Evolutionary conservation across 192 early-diverging fungal genomes (phyloP).

Genomic region (Cetraspora pellucida): DNA sequence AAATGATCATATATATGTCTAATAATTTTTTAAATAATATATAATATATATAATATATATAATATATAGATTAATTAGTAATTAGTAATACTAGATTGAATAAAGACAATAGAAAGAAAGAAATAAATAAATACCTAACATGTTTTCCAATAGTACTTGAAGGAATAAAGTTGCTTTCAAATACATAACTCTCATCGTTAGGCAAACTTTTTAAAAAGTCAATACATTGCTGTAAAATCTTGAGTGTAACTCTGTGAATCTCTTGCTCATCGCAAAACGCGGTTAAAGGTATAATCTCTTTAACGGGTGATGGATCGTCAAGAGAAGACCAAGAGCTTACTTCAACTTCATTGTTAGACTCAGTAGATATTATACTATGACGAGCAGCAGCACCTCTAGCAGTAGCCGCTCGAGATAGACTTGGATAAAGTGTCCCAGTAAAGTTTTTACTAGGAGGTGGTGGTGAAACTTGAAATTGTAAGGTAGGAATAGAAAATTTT

Average conservation of each 20-base stretch:
- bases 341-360: not conserved
- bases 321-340: not conserved
- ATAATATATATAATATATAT: not conserved
- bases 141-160: constrained; percentile 32
- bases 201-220: constrained; percentile 18
- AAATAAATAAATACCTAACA: constrained; percentile 22
- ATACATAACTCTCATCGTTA: constrained; percentile 10
- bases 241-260: constrained; percentile 14
- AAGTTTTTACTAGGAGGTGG: not conserved
- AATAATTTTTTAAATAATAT: not conserved
- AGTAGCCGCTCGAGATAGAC: constrained; percentile 2
- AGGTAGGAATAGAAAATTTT: not conserved
- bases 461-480: not conserved
- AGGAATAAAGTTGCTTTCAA: constrained; percentile 23
- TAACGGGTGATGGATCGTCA: not conserved
- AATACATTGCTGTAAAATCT: constrained; percentile 30
- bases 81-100: not conserved
- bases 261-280: constrained; percentile 21
- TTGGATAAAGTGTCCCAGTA: not conserved
- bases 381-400: not conserved
- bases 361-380: not conserved
- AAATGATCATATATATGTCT: constrained; percentile 35
- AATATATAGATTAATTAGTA: not conserved
- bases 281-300: constrained; percentile 12
- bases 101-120: not conserved